Evolutionary conservation across 495 filamentous ascomycete genomes (phyloP).

Genomic region (Neurospora discreta): DNA sequence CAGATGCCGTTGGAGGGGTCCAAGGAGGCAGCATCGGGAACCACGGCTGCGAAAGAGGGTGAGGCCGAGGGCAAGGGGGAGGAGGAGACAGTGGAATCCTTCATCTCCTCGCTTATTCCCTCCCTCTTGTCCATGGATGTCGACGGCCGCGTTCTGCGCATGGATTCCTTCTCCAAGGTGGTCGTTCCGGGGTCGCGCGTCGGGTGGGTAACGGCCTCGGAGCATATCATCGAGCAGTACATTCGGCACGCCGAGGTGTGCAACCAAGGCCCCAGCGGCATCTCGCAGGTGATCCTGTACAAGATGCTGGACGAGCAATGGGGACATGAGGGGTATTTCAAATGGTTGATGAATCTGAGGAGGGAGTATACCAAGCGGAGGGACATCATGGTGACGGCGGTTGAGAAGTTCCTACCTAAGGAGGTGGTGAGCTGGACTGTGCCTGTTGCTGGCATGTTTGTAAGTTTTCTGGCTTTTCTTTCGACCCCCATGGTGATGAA

Average conservation of each 20-base stretch:
- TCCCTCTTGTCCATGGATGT: conserved; percentile 55
- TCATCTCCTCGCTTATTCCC: conserved; percentile 41
- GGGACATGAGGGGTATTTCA: conserved; percentile 85
- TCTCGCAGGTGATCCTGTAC: conserved; percentile 72
- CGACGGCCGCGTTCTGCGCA: conserved; percentile 55
- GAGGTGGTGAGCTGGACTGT: conserved; percentile 74
- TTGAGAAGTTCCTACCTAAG: conserved; percentile 64
- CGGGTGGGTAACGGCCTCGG: conserved; percentile 73
- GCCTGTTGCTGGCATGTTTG: conserved; percentile 94
- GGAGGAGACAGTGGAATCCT: conserved; percentile 24
- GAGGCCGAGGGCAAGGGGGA: neutral
- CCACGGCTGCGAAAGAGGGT: conserved; percentile 1
- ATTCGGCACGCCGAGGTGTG: conserved; percentile 65
- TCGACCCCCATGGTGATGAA: neutral
- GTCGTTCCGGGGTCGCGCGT: conserved; percentile 64
- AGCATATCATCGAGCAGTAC: conserved; percentile 73
- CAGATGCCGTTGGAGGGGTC: conserved; percentile 69
- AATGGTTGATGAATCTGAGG: conserved; percentile 82
- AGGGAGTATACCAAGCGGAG: conserved; percentile 70
- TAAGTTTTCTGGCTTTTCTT: conserved; percentile 33
- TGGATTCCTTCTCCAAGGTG: conserved; percentile 78
- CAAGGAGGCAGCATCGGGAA: conserved; percentile 29
- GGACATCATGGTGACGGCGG: conserved; percentile 68
- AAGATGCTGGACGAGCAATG: conserved; percentile 88
- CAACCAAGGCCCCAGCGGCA: conserved; percentile 72